Base-by-base conservation (phyloP, 306 rosid species). In the Quercus wislizeni region DNA sequence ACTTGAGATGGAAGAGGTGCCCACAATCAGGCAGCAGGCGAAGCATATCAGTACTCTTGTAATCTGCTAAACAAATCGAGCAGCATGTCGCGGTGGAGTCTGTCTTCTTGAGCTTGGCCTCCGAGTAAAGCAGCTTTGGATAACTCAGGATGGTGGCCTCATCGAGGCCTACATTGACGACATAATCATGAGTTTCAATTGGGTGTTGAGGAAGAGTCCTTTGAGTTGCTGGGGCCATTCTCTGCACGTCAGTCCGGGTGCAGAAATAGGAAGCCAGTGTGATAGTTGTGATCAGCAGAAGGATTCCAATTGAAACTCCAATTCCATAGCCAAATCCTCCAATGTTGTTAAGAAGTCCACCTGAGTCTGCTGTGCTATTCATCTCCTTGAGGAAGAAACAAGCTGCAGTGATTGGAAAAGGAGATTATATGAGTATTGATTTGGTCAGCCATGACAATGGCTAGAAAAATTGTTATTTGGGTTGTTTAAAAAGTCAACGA, bases 231-330 rank as follows among this genome's bases (percentile, higher is more conserved):
- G 55, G 55, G 79, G 73, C 20, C 77, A 75, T 1, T 7, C 88
- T 41, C 46, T 8, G 88, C 6, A 2, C 74, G 7, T 64, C 86
- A 55, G 77, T 23, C 25, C 93, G 68, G 69, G 89, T 73, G 89
- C 99, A 94, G 80, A 91, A 92, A 74, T 94, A 94, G 52, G 97
- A 92, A 31, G 97, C 84, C n/a, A 94, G 86, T 69, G 94, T 88
- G 79, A 95, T 87, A 76, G 97, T 92, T 62, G 99, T 91, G 75
- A 94, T 89, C 67, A 92, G 95, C 25, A 94, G 54, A 20, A 94
- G 97, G 64, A 94, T 83, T 5, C 97, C 97, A 82, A 90, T 80
- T 11, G 99, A 92, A 33, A 93, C 89, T 52, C 98, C 99, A 76
- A 95, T 86, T 69, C 92, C 99, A 74, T 90, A 93, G 67, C 98